Percentiles rank a stretch among this genome's conserved stretches.
phyloP scores from a whole-genome alignment of 495 filamentous ascomycete genomes.

The Chlorociboria aeruginascens region DNA sequence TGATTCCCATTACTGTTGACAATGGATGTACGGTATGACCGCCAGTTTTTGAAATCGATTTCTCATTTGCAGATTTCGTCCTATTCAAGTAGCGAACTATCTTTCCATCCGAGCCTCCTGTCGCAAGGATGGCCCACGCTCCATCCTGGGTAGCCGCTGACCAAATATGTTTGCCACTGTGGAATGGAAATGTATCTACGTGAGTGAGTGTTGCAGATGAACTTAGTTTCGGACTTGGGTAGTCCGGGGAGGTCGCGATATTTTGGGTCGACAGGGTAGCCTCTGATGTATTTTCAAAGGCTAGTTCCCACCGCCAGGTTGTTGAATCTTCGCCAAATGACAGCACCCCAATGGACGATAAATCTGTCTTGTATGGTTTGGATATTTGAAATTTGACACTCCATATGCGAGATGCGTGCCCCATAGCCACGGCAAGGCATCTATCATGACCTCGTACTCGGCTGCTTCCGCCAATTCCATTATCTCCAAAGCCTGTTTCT shows the following conservation, averaged over 20 bases:
- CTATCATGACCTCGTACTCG: background rate
- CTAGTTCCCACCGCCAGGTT: constrained; percentile 56
- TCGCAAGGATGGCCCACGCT: constrained; percentile 41
- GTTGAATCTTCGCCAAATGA: constrained; percentile 76
- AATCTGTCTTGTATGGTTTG: constrained; percentile 8
- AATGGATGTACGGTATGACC: background rate
- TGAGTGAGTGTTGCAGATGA: constrained; percentile 31
- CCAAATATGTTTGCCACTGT: constrained; percentile 91
- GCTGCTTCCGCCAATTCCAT: background rate
- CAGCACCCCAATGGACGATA: constrained; percentile 33
- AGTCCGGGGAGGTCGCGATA: background rate
- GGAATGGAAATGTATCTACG: constrained; percentile 41
- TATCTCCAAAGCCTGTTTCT: constrained; percentile 37
- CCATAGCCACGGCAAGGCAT: constrained; percentile 57
- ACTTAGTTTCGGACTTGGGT: background rate
- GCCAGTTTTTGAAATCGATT: background rate
- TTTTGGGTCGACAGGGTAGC: background rate
- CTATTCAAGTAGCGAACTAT: constrained; percentile 8
- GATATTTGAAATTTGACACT: constrained; percentile 50
- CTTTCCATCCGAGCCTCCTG: constrained; percentile 75
- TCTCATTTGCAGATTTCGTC: background rate
- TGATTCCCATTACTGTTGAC: too few relatives aligned
- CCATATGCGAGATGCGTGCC: constrained; percentile 86
- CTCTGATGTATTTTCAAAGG: background rate
- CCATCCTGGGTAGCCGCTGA: constrained; percentile 39